These are phyloP conservation scores for Primulina tabacum DNA, from an alignment of 257 asterid species.

Conservation along the genomic window DNA sequence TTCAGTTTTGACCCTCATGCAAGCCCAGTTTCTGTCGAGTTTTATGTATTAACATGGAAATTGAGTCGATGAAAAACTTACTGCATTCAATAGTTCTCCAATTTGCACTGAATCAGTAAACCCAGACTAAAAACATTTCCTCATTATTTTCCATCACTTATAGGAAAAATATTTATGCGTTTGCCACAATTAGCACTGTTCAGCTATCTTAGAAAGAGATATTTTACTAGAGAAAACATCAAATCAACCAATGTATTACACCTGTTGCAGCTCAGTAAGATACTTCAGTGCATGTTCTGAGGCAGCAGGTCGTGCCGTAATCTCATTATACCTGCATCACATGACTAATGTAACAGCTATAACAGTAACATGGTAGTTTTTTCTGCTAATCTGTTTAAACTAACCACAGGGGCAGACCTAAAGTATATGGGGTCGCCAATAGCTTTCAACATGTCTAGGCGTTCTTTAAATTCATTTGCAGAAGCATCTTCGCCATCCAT, in stretches of 20 bases:
- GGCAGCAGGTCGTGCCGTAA: constrained; percentile 90
- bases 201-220: constrained; percentile 5
- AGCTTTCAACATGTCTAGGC: constrained; percentile 73
- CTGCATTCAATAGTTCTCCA: constrained; percentile 8
- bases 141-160: constrained; percentile 8
- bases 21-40: not conserved
- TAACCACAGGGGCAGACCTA: constrained; percentile 48
- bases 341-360: constrained; percentile 18
- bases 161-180: not conserved
- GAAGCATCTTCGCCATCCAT: constrained; percentile 99
- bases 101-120: not conserved
- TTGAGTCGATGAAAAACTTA: not conserved
- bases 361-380: not conserved
- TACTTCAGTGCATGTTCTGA: constrained; percentile 65
- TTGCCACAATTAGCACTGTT: not conserved
- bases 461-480: constrained; percentile 79
- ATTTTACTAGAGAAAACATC: not conserved
- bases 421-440: constrained; percentile 91
- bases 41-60: not conserved
- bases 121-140: not conserved
- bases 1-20: not conserved
- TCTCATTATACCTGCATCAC: constrained; percentile 65
- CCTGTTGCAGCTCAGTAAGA: constrained; percentile 71
- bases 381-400: constrained; percentile 17
- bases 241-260: constrained; percentile 22